Evolutionary conservation across 1,139 yeast genomes (phyloP).

Genomic region (Geotrichum fermentans): DNA sequence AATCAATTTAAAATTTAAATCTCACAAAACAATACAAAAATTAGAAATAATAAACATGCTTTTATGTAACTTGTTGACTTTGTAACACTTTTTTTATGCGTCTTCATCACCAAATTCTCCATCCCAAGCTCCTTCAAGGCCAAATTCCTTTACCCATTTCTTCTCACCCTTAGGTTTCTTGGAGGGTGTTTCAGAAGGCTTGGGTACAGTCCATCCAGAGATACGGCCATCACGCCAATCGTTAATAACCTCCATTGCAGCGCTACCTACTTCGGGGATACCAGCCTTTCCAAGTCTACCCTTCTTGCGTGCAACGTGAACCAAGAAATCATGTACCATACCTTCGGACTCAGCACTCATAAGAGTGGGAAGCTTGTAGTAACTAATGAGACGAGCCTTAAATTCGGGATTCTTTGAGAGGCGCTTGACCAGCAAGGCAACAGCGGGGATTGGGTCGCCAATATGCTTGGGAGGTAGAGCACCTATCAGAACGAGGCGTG

Average conservation of each 20-base stretch:
- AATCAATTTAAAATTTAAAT: too few species aligned
- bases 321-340: slow-evolving; percentile 65
- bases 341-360: slow-evolving; percentile 44
- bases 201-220: slow-evolving; percentile 86
- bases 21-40: too few species aligned
- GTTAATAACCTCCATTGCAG: slow-evolving; percentile 74
- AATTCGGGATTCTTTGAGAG: slow-evolving; percentile 54
- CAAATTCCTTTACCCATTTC: slow-evolving; percentile 91
- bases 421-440: slow-evolving; percentile 68
- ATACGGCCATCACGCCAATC: slow-evolving; percentile 98
- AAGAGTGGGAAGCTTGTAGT: slow-evolving; percentile 79
- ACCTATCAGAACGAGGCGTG: slow-evolving; percentile 78
- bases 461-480: slow-evolving; percentile 88
- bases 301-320: slow-evolving; percentile 85
- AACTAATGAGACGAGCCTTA: slow-evolving; percentile 66
- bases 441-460: slow-evolving; percentile 77
- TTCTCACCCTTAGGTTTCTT: slow-evolving; percentile 29
- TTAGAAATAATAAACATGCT: not conserved
- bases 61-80: not conserved
- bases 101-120: slow-evolving; percentile 25
- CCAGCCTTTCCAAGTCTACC: slow-evolving; percentile 95
- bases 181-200: slow-evolving; percentile 32
- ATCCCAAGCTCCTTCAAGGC: slow-evolving; percentile 63
- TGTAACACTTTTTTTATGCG: slow-evolving; percentile 6
- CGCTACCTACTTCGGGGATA: slow-evolving; percentile 79